A percentile compares a stretch with the other conserved stretches of the same genome.
These are phyloP conservation scores for Sarocladiaceae sp. DNA, from an alignment of 2,329 filamentous ascomycete genomes.

Conservation along the genomic window DNA sequence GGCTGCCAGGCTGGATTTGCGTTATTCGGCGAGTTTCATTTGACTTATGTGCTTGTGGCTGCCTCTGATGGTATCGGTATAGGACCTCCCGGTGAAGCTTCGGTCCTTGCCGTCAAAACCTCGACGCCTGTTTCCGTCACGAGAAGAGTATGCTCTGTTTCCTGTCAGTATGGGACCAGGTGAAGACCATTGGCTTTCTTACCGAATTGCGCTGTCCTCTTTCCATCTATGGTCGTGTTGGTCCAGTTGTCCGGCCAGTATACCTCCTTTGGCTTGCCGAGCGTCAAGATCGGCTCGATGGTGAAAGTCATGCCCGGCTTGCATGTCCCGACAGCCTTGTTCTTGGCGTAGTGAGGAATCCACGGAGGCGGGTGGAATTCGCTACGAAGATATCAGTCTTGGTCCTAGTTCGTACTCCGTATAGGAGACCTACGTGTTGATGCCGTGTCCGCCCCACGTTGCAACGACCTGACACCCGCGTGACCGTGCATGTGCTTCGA, in stretches of 20 bases:
- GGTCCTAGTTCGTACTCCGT: not conserved
- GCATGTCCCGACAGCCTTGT: constrained; percentile 89
- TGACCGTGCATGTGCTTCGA: constrained; percentile 88
- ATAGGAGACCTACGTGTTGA: constrained; percentile 55
- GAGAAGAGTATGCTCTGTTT: constrained; percentile 68
- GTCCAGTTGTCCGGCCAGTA: constrained; percentile 99
- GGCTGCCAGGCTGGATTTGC: no score
- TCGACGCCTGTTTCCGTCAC: constrained; percentile 80
- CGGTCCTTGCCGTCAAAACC: constrained; percentile 65
- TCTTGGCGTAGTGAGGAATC: constrained; percentile 95
- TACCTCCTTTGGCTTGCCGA: constrained; percentile 84
- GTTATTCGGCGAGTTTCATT: no score
- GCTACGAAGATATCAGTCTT: constrained; percentile 27
- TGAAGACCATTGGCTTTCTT: constrained; percentile 24
- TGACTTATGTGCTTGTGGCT: no score
- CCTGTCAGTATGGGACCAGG: not conserved
- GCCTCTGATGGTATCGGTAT: constrained; percentile 47
- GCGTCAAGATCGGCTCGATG: constrained; percentile 96
- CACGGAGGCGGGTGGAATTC: constrained; percentile 95
- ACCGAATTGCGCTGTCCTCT: constrained; percentile 88
- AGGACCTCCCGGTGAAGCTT: constrained; percentile 69
- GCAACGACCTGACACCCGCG: constrained; percentile 84
- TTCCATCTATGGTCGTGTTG: constrained; percentile 84
- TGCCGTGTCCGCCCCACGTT: constrained; percentile 92
- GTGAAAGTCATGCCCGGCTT: constrained; percentile 98